Percentiles rank a stretch among this genome's conserved stretches.
phyloP scores from a whole-genome alignment of 495 filamentous ascomycete genomes.

The Friedmanniomyces simplex region DNA sequence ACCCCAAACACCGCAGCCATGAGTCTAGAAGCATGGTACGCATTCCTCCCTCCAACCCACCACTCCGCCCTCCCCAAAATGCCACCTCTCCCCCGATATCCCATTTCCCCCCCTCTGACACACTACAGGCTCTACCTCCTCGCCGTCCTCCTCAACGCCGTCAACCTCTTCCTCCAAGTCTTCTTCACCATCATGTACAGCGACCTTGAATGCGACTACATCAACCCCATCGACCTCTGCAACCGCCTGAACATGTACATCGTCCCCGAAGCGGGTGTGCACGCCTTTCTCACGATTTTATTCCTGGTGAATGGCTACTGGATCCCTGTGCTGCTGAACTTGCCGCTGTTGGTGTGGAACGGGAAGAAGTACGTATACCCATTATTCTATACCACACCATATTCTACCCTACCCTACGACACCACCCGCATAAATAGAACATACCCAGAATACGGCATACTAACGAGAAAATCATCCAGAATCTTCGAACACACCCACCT shows the following conservation, averaged over 20 bases:
- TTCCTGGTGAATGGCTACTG: conserved; percentile 99
- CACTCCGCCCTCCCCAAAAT: not conserved
- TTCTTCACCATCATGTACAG: conserved; percentile 99
- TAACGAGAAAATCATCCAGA: conserved; percentile 37
- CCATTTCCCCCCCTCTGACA: not conserved
- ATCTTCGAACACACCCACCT: conserved; percentile 95
- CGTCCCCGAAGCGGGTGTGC: conserved; percentile 94
- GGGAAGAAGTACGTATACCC: conserved; percentile 68
- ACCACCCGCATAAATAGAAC: too few species aligned
- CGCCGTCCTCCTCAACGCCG: conserved; percentile 98
- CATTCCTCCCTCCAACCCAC: not conserved
- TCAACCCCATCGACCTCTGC: conserved; percentile 99
- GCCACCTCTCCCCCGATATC: not conserved
- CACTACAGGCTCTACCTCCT: conserved; percentile 70
- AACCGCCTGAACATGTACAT: conserved; percentile 99
- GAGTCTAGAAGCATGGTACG: conserved; percentile 4
- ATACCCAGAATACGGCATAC: too few species aligned
- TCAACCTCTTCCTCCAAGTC: conserved; percentile 99
- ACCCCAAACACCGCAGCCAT: not conserved
- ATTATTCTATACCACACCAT: not conserved
- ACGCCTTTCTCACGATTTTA: conserved; percentile 84
- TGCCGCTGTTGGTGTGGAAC: conserved; percentile 88
- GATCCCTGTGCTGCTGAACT: conserved; percentile 82
- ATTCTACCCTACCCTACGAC: too few species aligned
- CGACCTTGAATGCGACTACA: conserved; percentile 98